Evolutionary conservation across 139 green algal species (phyloP).

Genomic region (Tetraselmis chui): DNA sequence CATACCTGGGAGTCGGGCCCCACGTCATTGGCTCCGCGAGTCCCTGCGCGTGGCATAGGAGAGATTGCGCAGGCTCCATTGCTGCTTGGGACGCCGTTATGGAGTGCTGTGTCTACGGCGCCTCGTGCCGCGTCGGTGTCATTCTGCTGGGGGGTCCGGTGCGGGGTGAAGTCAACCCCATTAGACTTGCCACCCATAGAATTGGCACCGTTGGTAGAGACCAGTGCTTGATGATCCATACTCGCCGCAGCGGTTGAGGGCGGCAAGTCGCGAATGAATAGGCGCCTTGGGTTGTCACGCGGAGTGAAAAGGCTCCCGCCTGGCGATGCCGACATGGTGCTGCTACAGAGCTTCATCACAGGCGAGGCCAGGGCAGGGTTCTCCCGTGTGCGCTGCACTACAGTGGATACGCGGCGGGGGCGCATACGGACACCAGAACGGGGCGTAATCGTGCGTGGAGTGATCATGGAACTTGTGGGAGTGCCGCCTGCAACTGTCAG

Average conservation of each 20-base stretch:
- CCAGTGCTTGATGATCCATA: too few species aligned
- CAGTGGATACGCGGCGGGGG: conserved; percentile 10
- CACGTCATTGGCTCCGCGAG: too few species aligned
- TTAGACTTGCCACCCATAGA: too few species aligned
- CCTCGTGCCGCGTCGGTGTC: too few species aligned
- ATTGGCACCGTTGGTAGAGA: too few species aligned
- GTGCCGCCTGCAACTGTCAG: neutral
- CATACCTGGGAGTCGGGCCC: too few species aligned
- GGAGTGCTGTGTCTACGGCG: too few species aligned
- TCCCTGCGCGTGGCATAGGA: too few species aligned
- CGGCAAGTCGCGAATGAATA: conserved; percentile 71
- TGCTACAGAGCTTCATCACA: neutral
- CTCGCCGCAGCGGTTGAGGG: conserved; percentile 41
- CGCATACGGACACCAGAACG: conserved; percentile 40
- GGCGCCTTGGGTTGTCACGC: conserved; percentile 65
- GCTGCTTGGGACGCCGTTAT: too few species aligned
- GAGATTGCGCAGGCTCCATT: too few species aligned
- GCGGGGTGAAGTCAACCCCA: too few species aligned
- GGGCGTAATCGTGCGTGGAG: conserved; percentile 55
- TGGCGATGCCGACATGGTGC: conserved; percentile 15
- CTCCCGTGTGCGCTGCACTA: neutral
- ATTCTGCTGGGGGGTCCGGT: too few species aligned
- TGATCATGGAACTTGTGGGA: conserved; percentile 37
- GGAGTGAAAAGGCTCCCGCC: conserved; percentile 44
- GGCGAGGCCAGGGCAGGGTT: neutral